Evolutionary conservation across 148 eudicot species (phyloP).

Genomic region (Amaranthus cruentus): DNA sequence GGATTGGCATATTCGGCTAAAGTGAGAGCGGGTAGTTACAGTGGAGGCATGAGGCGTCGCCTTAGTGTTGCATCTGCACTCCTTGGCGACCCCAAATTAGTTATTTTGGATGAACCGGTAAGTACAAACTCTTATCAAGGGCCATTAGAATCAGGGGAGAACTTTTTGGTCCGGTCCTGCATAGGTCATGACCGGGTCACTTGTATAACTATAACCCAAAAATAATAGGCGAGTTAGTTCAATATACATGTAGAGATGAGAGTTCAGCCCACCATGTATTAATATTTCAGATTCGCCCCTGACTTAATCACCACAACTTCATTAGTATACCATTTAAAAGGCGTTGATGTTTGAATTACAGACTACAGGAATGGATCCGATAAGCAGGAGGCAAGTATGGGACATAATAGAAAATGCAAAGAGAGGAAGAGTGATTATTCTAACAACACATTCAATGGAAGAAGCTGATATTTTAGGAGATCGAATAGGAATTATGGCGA

Average conservation of each 20-base stretch:
- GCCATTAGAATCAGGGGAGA: neutral
- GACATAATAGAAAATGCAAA: conserved; percentile 90
- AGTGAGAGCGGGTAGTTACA: conserved; percentile 71
- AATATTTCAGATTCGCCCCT: no score
- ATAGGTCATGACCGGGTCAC: no score
- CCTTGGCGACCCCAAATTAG: conserved; percentile 80
- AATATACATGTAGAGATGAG: no score
- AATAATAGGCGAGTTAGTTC: no score
- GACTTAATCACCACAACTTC: no score
- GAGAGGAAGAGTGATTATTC: conserved; percentile 66
- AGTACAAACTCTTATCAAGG: neutral
- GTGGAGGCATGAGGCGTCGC: conserved; percentile 98
- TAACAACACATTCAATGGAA: conserved; percentile 96
- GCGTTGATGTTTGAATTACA: conserved; percentile 12
- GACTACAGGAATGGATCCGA: conserved; percentile 98
- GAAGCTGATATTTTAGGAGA: conserved; percentile 89
- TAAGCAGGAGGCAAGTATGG: conserved; percentile 88
- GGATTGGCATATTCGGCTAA: conserved; percentile 54
- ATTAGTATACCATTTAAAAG: neutral
- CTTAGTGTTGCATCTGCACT: conserved; percentile 91
- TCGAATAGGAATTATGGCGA: conserved; percentile 91
- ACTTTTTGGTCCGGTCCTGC: neutral
- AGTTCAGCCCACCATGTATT: no score
- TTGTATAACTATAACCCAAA: no score
- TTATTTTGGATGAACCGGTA: conserved; percentile 93